A percentile compares a stretch with the other conserved stretches of the same genome.
phyloP scores from a whole-genome alignment of 2,329 filamentous ascomycete species.

The Beauveria sp. region DNA sequence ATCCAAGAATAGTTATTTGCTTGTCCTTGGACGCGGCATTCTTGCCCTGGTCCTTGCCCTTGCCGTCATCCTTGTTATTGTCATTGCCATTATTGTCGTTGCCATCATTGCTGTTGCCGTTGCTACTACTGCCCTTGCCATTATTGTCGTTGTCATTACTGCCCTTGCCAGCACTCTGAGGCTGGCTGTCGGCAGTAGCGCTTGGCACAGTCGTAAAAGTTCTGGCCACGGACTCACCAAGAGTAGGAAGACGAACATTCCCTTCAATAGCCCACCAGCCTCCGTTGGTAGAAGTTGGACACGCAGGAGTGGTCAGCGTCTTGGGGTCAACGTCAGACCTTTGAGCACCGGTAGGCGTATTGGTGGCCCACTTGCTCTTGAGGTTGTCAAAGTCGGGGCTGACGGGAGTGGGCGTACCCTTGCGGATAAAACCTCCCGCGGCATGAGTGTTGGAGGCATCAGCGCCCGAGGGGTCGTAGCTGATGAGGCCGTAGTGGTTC shows the following conservation, averaged over 20 bases:
- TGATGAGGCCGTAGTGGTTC: slow-evolving; percentile 76
- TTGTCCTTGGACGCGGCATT: slow-evolving; percentile 15
- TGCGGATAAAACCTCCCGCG: slow-evolving; percentile 59
- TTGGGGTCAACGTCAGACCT: slow-evolving; percentile 57
- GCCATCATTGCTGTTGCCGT: background rate
- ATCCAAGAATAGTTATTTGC: slow-evolving; percentile 21
- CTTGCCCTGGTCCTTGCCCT: slow-evolving; percentile 5
- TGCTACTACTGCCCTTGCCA: slow-evolving; percentile 9
- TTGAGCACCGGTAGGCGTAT: slow-evolving; percentile 61
- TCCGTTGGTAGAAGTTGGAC: slow-evolving; percentile 59
- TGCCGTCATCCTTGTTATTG: background rate
- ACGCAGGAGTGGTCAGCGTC: slow-evolving; percentile 55
- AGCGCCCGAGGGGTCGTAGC: slow-evolving; percentile 57
- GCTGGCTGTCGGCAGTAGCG: slow-evolving; percentile 13
- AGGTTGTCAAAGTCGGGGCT: slow-evolving; percentile 73
- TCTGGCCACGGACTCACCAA: slow-evolving; percentile 47
- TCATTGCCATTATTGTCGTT: background rate
- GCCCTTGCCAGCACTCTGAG: slow-evolving; percentile 8
- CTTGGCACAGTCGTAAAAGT: slow-evolving; percentile 15
- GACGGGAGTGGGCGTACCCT: slow-evolving; percentile 66
- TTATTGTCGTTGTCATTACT: background rate
- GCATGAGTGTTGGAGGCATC: slow-evolving; percentile 45
- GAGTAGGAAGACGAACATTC: slow-evolving; percentile 58
- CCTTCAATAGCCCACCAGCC: slow-evolving; percentile 78
- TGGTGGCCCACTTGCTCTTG: slow-evolving; percentile 65